phyloP scores from a whole-genome alignment of 2,329 filamentous ascomycete genomes.

The Aureobasidium sp. region DNA sequence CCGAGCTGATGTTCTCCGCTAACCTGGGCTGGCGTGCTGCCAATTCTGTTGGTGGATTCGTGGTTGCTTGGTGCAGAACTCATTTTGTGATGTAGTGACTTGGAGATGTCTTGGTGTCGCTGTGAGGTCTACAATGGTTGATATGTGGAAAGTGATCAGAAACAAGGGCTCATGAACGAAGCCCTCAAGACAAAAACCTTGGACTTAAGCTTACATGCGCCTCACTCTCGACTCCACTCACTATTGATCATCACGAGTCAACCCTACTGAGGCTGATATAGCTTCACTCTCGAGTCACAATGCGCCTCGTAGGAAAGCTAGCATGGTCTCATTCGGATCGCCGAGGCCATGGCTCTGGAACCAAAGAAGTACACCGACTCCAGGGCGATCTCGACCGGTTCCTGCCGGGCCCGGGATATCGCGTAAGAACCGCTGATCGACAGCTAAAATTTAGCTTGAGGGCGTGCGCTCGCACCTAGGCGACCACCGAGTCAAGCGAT shows the following conservation, averaged over 20 bases:
- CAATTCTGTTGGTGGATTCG: conserved; percentile 11
- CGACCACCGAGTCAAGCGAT: not conserved
- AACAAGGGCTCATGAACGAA: not conserved
- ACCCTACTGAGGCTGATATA: not conserved
- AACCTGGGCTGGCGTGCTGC: conserved; percentile 9
- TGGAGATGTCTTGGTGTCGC: not conserved
- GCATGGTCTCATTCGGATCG: not conserved
- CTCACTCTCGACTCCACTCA: conserved; percentile 3
- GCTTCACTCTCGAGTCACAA: not conserved
- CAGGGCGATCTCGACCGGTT: not conserved
- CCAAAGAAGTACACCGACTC: not conserved
- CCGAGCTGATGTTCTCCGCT: not conserved
- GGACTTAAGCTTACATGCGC: conserved; percentile 6
- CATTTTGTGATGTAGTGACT: not conserved
- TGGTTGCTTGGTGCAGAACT: not conserved
- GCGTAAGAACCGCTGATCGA: not conserved
- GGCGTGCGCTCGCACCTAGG: not conserved
- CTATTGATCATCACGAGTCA: not conserved
- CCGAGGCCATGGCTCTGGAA: not conserved
- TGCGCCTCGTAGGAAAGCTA: not conserved
- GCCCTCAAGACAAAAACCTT: not conserved
- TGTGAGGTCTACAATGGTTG: not conserved
- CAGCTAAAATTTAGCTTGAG: not conserved
- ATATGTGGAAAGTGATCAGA: not conserved
- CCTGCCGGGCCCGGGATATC: not conserved